Percentiles rank a stretch among this genome's conserved stretches.
Conservation (phyloP, 106 monocot genomes). For the Posidonia australis region DNA sequence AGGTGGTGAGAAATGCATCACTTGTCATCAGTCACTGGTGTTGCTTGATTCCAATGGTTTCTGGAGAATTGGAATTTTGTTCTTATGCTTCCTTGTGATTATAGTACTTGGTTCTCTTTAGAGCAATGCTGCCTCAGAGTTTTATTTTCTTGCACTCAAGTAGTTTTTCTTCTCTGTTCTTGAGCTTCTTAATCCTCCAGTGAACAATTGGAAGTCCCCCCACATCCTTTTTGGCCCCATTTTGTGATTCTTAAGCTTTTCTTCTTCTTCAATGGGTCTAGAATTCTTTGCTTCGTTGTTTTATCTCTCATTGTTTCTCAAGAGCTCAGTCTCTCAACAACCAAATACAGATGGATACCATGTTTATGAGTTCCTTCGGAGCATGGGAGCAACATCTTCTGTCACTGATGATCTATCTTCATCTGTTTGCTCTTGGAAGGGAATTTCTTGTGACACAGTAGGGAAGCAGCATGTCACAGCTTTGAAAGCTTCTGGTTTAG, state of each 20-base stretch:
- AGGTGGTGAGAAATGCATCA: background rate
- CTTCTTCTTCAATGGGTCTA: constrained; percentile 1
- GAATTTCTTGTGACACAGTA: constrained; percentile 41
- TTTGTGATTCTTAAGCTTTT: background rate
- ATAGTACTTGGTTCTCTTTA: background rate
- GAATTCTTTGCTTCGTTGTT: background rate
- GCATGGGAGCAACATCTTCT: constrained; percentile 32
- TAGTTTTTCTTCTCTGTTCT: constrained; percentile 1
- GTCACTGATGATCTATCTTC: constrained; percentile 5
- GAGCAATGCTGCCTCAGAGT: no score
- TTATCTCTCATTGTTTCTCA: background rate
- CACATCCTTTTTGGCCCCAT: background rate
- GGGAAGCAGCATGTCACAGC: constrained; percentile 6
- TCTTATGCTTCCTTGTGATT: background rate
- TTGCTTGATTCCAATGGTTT: background rate
- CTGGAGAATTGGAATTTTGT: background rate
- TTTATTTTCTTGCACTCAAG: background rate
- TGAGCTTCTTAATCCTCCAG: background rate
- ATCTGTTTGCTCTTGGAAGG: constrained; percentile 46
- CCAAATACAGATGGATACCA: constrained; percentile 75
- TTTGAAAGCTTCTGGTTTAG: constrained; percentile 36
- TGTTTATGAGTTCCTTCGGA: constrained; percentile 43
- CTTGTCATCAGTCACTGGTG: background rate
- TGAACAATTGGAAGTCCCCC: background rate
- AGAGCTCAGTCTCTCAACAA: constrained; percentile 20